Evolutionary conservation across 2,329 filamentous ascomycete species (phyloP).

Genomic region (Pezicula carpinea): DNA sequence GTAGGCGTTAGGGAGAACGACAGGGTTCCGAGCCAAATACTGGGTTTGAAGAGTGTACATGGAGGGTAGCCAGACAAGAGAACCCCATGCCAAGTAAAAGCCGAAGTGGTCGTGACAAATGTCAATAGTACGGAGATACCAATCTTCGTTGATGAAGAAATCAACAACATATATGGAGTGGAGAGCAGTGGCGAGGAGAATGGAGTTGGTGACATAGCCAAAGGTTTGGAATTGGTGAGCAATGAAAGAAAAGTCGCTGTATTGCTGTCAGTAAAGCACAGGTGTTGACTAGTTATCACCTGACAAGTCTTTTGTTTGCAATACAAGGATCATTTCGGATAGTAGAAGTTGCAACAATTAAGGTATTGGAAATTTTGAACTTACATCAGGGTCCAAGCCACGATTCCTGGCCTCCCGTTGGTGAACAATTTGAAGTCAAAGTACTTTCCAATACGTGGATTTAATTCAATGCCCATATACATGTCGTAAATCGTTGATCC

Average conservation of each 20-base stretch:
- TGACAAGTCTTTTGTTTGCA: no score
- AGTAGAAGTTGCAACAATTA: constrained; percentile 1
- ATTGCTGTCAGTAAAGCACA: neutral
- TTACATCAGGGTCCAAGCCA: constrained; percentile 43
- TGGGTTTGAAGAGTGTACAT: constrained; percentile 45
- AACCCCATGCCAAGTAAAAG: constrained; percentile 39
- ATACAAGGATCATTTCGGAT: constrained; percentile 2
- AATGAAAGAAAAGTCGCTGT: constrained; percentile 33
- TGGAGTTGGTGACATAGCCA: constrained; percentile 35
- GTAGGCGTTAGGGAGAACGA: constrained; percentile 22
- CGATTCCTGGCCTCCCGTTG: constrained; percentile 42
- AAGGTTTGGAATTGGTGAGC: constrained; percentile 37
- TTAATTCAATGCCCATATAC: constrained; percentile 43
- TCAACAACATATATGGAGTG: constrained; percentile 42
- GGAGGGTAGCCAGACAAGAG: constrained; percentile 38
- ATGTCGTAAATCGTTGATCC: constrained; percentile 38
- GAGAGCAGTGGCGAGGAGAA: constrained; percentile 39
- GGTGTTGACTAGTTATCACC: neutral
- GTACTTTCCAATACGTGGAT: constrained; percentile 35
- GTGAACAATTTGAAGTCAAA: constrained; percentile 45
- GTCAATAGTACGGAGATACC: constrained; percentile 41
- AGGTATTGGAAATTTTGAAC: constrained; percentile 6
- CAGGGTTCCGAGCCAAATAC: constrained; percentile 39
- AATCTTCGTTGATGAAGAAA: constrained; percentile 45
- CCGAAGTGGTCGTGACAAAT: constrained; percentile 39